Base-by-base conservation (phyloP, 176 grass and related monocot genomes). In the Oryza officinalis region DNA sequence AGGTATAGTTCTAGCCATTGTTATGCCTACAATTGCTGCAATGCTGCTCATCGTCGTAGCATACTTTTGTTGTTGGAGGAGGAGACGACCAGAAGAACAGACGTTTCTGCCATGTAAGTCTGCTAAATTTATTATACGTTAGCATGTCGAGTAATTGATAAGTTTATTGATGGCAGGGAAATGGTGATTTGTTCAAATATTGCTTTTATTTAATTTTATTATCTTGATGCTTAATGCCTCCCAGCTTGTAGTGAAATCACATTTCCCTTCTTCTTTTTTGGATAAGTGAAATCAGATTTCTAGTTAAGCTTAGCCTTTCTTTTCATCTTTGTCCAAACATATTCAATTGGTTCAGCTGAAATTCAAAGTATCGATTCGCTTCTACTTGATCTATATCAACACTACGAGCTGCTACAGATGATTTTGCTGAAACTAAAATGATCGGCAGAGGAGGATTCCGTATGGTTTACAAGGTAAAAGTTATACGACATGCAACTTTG, bases 11-110 rank as follows among this genome's bases (percentile, higher is more conserved):
- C 41, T 89, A 80, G 74, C 49, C 38, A 75, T 92, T 83, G 63
- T 80, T 30, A 25, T 89, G 80, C 78, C 90, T 27, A n/a, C 23
- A 89, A n/a, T 75, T 38, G 27, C 61, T 46, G 18, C 72, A 14
- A 26, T 85, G 28, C 17, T 80, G 28, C 13, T 7, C 2, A 45
- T 75, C 22, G 12, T 27, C 2, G 2, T 78, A 6, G 38, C 86
- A 4, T 72, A 41, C 28, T 63, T 89, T 80, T 86, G 27, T 63
- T 79, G 75, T 43, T 76, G 68, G 83, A 89, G 61, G 79, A 80
- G 12, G 72, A 84, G 26, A 54, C 80, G 25, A 79, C 27, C 72
- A 14, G 13, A 26, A 78, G 47, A 3, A 71, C 81, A 65, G 67
- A 6, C 13, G 28, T 11, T 75, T 83, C 23, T 27, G 68, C 45